phyloP scores from a whole-genome alignment of 352 stramenopile species.

The Phytopythium ostracodes region DNA sequence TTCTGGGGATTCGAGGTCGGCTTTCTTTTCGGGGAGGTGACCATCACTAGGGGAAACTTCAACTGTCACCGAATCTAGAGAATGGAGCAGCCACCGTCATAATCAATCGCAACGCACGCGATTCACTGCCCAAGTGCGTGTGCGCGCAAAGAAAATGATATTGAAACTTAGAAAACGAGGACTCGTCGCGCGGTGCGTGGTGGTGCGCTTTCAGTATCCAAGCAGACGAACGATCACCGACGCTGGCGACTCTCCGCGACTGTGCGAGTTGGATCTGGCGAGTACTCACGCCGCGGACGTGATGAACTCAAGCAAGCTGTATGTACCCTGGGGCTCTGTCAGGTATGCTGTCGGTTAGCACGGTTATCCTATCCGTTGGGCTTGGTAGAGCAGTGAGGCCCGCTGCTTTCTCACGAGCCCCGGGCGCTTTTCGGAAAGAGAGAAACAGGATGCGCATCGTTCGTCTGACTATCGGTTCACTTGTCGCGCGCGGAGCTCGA shows the following conservation, averaged over 20 bases:
- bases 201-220: neutral
- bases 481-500: too few species aligned
- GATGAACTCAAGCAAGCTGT: too few species aligned
- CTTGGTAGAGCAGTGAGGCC: neutral
- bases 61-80: too few species aligned
- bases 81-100: neutral
- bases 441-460: neutral
- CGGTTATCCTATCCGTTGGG: neutral
- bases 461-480: neutral
- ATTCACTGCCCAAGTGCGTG: too few species aligned
- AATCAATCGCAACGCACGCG: neutral
- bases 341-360: too few species aligned
- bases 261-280: too few species aligned
- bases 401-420: neutral
- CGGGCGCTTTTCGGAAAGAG: neutral
- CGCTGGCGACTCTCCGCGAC: too few species aligned
- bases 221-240: neutral
- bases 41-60: too few species aligned
- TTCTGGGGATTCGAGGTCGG: too few species aligned
- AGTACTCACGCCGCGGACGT: too few species aligned
- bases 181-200: neutral
- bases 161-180: neutral
- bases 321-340: neutral
- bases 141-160: neutral
- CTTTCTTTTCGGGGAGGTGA: too few species aligned